Base-by-base conservation (phyloP, 2,329 filamentous ascomycete species). In the Beauveria sp. region DNA sequence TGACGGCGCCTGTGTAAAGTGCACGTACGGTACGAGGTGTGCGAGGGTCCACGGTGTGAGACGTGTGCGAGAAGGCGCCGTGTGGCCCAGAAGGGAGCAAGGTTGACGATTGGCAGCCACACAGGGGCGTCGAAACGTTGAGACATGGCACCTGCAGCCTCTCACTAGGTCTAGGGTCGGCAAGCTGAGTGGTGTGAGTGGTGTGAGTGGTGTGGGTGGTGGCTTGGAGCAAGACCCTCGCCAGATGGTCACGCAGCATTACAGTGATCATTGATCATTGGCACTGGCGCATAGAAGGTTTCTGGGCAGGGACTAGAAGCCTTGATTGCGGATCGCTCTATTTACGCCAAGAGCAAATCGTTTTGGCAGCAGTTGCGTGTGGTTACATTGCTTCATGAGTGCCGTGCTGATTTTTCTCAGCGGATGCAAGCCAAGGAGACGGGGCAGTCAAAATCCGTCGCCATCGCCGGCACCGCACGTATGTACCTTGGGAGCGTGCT, bases 311-410 rank as follows among this genome's bases (percentile, higher is more conserved):
- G 26, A 46, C 46, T 53, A 8, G 56, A 59, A 59, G 48, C 37
- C 34, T 28, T 44, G 56, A 26, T 20, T 20, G 34, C 24, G 48
- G 24, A 26, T 22, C 24, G 12, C 26, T 26, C 41, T 44, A 7
- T 46, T 43, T 34, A 7, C 46, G 56, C 56, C 20, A 40, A 57
- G 55, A 37, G 5, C 20, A 7, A 43, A 26, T 59, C 22, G 47
- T 43, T 47, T 47, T 24, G 20, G 24, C 20, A 44, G 54, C 26
- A 57, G 41, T 48, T 47, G 54, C 30, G 30, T 48, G 58, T 55
- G 50, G 58, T 60, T 55, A 48, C 50, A 55, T 60, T 47, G 43
- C 50, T 55, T 53, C 20, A 24, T 54, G 28, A 54, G 28, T 54
- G 48, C 57, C 41, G 40, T 26, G 16, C 26, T 28, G 20, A 37